Percentiles rank a stretch among this genome's conserved stretches.
These are phyloP conservation scores for Umbelopsis sp. DNA, from an alignment of 192 early-diverging fungal genomes.

Conservation along the genomic window DNA sequence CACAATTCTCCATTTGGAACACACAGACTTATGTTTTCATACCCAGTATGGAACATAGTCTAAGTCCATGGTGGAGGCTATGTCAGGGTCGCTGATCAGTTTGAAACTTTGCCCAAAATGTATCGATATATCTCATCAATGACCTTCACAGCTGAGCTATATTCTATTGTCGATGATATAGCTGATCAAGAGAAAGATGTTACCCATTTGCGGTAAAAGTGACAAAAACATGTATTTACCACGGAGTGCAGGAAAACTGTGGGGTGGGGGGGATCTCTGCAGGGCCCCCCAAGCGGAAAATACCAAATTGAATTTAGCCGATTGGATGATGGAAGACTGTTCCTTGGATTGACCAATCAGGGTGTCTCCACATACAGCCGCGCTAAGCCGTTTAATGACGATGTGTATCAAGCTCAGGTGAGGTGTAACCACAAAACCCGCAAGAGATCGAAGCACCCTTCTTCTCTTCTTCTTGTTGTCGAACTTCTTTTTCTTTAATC, in stretches of 20 bases:
- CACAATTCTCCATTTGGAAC: slow-evolving; percentile 8
- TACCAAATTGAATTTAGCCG: slow-evolving; percentile 12
- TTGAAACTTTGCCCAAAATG: too few relatives aligned
- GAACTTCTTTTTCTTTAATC: background rate
- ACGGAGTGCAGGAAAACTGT: background rate
- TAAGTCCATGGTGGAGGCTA: background rate
- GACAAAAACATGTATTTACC: background rate
- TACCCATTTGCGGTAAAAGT: slow-evolving; percentile 12
- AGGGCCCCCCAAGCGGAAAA: slow-evolving; percentile 9
- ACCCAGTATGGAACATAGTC: slow-evolving; percentile 1
- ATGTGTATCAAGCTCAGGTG: background rate
- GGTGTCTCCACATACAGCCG: background rate
- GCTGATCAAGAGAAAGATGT: background rate
- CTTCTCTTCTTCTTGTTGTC: background rate
- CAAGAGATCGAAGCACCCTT: background rate
- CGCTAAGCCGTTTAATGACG: background rate
- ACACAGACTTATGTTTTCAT: slow-evolving; percentile 5
- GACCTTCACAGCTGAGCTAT: too few relatives aligned
- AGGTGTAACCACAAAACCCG: slow-evolving; percentile 9
- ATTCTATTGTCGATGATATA: too few relatives aligned
- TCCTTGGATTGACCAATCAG: slow-evolving; percentile 3
- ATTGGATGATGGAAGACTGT: background rate
- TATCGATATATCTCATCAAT: too few relatives aligned
- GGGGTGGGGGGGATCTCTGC: slow-evolving; percentile 3
- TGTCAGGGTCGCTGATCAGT: too few relatives aligned